Evolutionary conservation across 2,329 filamentous ascomycete genomes (phyloP).

Genomic region (Endothia cerciana): DNA sequence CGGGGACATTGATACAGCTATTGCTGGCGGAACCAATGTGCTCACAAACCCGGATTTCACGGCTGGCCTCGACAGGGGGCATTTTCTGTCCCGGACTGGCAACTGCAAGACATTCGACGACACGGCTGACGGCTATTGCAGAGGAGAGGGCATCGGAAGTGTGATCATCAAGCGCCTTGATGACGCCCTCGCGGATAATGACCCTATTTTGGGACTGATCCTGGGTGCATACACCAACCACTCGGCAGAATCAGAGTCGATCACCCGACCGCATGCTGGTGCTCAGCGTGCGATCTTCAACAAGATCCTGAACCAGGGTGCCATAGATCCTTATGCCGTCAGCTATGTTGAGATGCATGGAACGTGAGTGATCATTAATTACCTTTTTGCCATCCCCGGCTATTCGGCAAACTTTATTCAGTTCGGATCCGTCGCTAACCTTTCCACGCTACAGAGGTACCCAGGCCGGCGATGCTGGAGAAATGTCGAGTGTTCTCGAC

Average conservation of each 20-base stretch:
- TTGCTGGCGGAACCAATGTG: conserved; percentile 66
- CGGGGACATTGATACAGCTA: conserved; percentile 66
- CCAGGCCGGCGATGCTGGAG: conserved; percentile 79
- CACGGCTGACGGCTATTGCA: conserved; percentile 52
- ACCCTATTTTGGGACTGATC: conserved; percentile 40
- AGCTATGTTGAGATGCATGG: conserved; percentile 89
- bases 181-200: conserved; percentile 50
- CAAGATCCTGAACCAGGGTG: conserved; percentile 70
- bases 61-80: conserved; percentile 63
- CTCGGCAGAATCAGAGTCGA: conserved; percentile 63
- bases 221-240: conserved; percentile 63
- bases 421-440: too few species aligned
- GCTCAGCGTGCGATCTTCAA: conserved; percentile 74
- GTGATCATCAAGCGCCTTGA: conserved; percentile 53
- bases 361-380: too few species aligned
- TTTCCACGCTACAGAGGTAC: too few species aligned
- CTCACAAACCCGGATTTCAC: conserved; percentile 68
- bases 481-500: conserved; percentile 76
- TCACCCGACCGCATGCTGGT: conserved; percentile 66
- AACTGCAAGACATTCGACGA: conserved; percentile 41
- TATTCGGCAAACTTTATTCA: too few species aligned
- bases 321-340: conserved; percentile 74
- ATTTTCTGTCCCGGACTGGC: conserved; percentile 58
- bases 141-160: conserved; percentile 51
- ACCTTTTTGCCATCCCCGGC: too few species aligned